phyloP scores from a whole-genome alignment of 2,329 filamentous ascomycete genomes.

The Pseudohalonectria lignicola region DNA sequence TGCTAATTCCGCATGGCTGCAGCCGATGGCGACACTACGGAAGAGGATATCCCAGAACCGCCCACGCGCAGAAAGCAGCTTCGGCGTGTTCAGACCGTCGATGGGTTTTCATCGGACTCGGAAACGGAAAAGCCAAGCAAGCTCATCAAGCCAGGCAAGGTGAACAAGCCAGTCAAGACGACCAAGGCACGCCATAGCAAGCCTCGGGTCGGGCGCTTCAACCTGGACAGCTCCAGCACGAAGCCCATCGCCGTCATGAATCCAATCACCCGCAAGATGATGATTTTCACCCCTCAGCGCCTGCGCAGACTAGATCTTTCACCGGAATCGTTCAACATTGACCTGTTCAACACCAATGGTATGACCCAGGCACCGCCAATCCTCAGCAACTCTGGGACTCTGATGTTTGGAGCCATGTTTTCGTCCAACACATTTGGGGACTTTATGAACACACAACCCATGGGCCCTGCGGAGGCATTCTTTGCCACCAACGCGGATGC shows the following conservation, averaged over 20 bases:
- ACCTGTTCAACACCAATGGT: slow-evolving; percentile 25
- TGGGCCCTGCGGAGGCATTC: slow-evolving; percentile 66
- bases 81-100: slow-evolving; percentile 20
- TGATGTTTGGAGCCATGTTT: slow-evolving; percentile 70
- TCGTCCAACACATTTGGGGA: slow-evolving; percentile 43
- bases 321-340: slow-evolving; percentile 41
- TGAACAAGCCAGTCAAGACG: slow-evolving; percentile 24
- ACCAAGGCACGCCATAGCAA: no score
- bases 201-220: slow-evolving; percentile 43
- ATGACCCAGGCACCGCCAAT: slow-evolving; percentile 39
- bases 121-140: slow-evolving; percentile 36
- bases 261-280: slow-evolving; percentile 47
- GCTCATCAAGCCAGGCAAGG: slow-evolving; percentile 3
- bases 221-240: slow-evolving; percentile 39
- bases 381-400: slow-evolving; percentile 56
- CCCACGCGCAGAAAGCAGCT: slow-evolving; percentile 33
- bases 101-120: slow-evolving; percentile 35
- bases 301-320: slow-evolving; percentile 39
- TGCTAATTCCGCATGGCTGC: slow-evolving; percentile 25
- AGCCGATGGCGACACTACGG: slow-evolving; percentile 53
- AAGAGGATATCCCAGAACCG: slow-evolving; percentile 44
- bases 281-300: slow-evolving; percentile 44
- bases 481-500: slow-evolving; percentile 52
- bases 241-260: slow-evolving; percentile 50
- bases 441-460: slow-evolving; percentile 51